Evolutionary conservation across 1,284 basidiomycete genomes (phyloP).

Genomic region (Ustilago tritici): DNA sequence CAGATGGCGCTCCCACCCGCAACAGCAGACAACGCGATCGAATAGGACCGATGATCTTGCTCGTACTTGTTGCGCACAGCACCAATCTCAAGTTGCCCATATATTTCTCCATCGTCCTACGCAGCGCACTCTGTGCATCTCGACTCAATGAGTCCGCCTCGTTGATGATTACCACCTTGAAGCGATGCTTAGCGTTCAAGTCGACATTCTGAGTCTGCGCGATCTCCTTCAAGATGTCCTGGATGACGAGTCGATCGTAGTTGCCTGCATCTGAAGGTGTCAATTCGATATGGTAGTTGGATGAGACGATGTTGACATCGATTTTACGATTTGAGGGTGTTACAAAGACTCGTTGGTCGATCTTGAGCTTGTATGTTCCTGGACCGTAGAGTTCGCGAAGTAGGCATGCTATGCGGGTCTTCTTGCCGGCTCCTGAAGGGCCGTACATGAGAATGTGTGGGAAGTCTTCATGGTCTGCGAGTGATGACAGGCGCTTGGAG

Average conservation of each 20-base stretch:
- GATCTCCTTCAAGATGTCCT: conserved; percentile 97
- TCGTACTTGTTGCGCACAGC: conserved; percentile 96
- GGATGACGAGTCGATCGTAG: conserved; percentile 94
- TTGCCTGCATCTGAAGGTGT: conserved; percentile 98
- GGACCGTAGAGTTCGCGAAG: conserved; percentile 89
- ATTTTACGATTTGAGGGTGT: conserved; percentile 94
- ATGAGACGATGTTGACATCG: conserved; percentile 93
- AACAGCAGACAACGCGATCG: conserved; percentile 93
- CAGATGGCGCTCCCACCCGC: conserved; percentile 87
- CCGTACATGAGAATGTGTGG: conserved; percentile 99
- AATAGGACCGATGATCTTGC: conserved; percentile 96
- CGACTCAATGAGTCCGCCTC: conserved; percentile 94
- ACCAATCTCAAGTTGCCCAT: conserved; percentile 98
- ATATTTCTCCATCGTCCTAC: conserved; percentile 98
- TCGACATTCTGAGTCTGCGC: conserved; percentile 99
- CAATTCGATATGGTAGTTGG: conserved; percentile 94
- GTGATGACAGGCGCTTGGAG: conserved; percentile 81
- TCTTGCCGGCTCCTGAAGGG: conserved; percentile 96
- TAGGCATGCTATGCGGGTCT: conserved; percentile 87
- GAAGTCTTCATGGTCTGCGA: conserved; percentile 78
- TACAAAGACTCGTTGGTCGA: conserved; percentile 95
- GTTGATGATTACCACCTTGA: conserved; percentile 99
- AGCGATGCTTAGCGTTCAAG: conserved; percentile 90
- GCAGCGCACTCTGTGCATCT: conserved; percentile 95
- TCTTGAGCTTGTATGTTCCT: conserved; percentile 96